A percentile compares a stretch with the other conserved stretches of the same genome.
These are phyloP conservation scores for Drosera capensis DNA, from an alignment of 148 eudicot species.

Conservation along the genomic window DNA sequence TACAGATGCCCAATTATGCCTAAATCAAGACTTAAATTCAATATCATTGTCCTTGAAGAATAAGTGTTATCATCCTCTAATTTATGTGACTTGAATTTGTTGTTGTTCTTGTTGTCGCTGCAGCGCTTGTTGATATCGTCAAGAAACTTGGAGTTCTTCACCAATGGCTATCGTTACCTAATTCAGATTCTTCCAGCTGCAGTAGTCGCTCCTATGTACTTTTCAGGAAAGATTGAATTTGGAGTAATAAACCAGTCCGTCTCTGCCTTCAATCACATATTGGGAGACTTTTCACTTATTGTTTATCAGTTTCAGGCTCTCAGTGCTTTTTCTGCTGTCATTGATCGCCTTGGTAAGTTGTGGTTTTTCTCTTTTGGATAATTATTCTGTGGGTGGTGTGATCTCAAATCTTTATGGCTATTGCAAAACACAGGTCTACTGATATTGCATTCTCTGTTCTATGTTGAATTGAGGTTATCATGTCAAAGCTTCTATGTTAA, in stretches of 20 bases:
- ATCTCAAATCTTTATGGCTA: too few relatives aligned
- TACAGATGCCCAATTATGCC: too few relatives aligned
- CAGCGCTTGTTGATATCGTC: slow-evolving; percentile 85
- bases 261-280: slow-evolving; percentile 94
- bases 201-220: slow-evolving; percentile 94
- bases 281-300: slow-evolving; percentile 93
- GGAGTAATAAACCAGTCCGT: slow-evolving; percentile 96
- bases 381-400: too few relatives aligned
- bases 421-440: too few relatives aligned
- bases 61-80: too few relatives aligned
- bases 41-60: too few relatives aligned
- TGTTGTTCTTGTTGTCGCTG: slow-evolving; percentile 23
- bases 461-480: too few relatives aligned
- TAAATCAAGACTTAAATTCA: too few relatives aligned
- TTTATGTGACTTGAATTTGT: too few relatives aligned
- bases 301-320: slow-evolving; percentile 92
- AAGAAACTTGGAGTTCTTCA: slow-evolving; percentile 96
- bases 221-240: slow-evolving; percentile 95
- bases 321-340: slow-evolving; percentile 96
- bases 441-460: too few relatives aligned
- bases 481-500: too few relatives aligned
- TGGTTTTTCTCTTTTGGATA: neutral
- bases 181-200: slow-evolving; percentile 99
- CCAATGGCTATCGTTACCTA: slow-evolving; percentile 89
- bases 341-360: slow-evolving; percentile 74